Conservation (phyloP, 2,329 filamentous ascomycete species). For the Aspergillus ruber region DNA sequence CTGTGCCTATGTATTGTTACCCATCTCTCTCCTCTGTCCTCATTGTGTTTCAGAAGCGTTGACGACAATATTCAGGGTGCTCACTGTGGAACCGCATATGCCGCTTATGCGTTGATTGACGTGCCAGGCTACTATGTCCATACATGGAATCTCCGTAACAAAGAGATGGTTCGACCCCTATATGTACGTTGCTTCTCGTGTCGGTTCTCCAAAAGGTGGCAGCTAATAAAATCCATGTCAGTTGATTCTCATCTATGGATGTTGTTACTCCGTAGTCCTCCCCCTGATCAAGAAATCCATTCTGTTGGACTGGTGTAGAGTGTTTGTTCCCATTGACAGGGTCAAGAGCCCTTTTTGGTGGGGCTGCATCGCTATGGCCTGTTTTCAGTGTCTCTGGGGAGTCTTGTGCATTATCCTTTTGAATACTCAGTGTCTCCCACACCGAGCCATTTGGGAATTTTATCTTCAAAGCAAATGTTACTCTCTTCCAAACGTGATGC, state of each 20-base stretch:
- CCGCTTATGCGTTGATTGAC: conserved; percentile 17
- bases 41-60: neutral
- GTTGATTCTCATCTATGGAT: conserved; percentile 29
- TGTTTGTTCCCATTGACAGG: conserved; percentile 25
- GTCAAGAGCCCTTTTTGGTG: conserved; percentile 30
- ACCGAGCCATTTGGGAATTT: conserved; percentile 30
- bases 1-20: neutral
- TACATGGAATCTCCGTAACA: conserved; percentile 25
- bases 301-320: conserved; percentile 39
- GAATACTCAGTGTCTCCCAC: conserved; percentile 30
- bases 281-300: conserved; percentile 38
- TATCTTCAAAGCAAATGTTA: conserved; percentile 27
- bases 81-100: conserved; percentile 16
- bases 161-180: conserved; percentile 18
- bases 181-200: conserved; percentile 17
- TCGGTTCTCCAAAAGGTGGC: neutral
- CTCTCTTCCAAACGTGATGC: conserved; percentile 19
- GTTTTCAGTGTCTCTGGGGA: conserved; percentile 25
- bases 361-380: conserved; percentile 24
- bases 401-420: conserved; percentile 24
- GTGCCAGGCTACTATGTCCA: conserved; percentile 34
- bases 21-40: neutral
- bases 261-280: conserved; percentile 32
- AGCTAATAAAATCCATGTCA: conserved; percentile 4
- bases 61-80: conserved; percentile 1